Base-by-base conservation (phyloP, 306 rosid genomes). In the Purshia tridentata region DNA sequence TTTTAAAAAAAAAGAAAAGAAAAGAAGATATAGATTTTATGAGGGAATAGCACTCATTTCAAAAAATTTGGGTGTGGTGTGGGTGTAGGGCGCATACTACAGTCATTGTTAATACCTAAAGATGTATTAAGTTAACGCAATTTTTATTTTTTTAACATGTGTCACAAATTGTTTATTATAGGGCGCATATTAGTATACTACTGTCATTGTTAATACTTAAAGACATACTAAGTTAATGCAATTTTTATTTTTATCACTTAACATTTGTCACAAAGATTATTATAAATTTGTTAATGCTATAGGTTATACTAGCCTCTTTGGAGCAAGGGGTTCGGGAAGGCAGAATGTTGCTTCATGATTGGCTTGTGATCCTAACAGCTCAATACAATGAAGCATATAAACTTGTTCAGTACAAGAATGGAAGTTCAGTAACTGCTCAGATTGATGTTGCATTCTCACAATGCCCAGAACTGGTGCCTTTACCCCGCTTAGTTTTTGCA, bases 241-340 rank as follows among this genome's bases (percentile, higher is more conserved):
- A 35, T 29, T 19, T 9, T 53, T 78, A n/a, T 4, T 80, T 14
- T 22, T 13, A 22, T 67, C 44, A 55, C 81, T 20, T 19, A 50
- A 20, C 74, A 76, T 51, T 69, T 69, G 49, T 70, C 40, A 57
- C 60, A 4, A 16, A 47, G 46, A 40, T 65, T 45, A 19, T 37
- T 9, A 16, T 47, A 59, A 16, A 64, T 48, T 73, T 76, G 42
- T 73, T 68, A 23, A 67, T 61, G 59, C 60, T 79, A 20, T 77
- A 94, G 98, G 97, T 91, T 81, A 89, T 94, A 77, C 72, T 85
- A 78, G 96, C 94, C 75, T 91, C 98, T 22, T 79, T 94, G 87
- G 93, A 94, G 91, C 92, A 94, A 81, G 98, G 98, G 70, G 90
- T 94, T 88, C 86, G 96, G 65, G 97, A 94, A 86, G 98, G 98